Conservation (phyloP, 176 grass and related monocot genomes). For the Otatea glauca region DNA sequence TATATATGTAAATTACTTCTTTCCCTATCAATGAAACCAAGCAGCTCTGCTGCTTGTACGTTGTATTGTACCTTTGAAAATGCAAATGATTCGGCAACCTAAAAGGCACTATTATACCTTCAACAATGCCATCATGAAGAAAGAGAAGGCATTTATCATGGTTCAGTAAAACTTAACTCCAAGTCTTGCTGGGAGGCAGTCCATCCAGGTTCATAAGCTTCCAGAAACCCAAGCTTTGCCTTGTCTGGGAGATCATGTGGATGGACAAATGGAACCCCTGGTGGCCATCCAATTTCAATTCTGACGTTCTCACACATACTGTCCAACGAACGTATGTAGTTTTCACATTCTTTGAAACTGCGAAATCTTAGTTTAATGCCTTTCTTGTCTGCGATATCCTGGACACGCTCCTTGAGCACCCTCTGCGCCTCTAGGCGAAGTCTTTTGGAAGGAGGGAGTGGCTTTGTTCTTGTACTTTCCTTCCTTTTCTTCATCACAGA, state of each 20-base stretch:
- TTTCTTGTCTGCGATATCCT: conserved; percentile 88
- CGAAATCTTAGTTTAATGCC: conserved; percentile 91
- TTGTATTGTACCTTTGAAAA: conserved; percentile 28
- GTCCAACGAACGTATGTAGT: conserved; percentile 56
- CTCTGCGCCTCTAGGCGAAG: conserved; percentile 85
- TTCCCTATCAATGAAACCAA: not conserved
- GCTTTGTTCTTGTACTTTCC: conserved; percentile 57
- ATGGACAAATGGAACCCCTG: conserved; percentile 93
- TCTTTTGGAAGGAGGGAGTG: conserved; percentile 88
- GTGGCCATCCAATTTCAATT: conserved; percentile 82
- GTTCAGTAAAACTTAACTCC: conserved; percentile 72
- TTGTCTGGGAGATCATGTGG: conserved; percentile 98
- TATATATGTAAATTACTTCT: conserved; percentile 1
- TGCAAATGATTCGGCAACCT: conserved; percentile 3
- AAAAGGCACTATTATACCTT: not conserved
- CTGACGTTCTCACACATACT: conserved; percentile 64
- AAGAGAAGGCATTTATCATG: conserved; percentile 21
- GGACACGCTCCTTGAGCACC: conserved; percentile 90
- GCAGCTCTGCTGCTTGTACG: not conserved
- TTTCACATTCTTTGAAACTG: conserved; percentile 77
- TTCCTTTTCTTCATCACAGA: conserved; percentile 63
- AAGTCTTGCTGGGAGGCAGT: conserved; percentile 78
- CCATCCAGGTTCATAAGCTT: conserved; percentile 96
- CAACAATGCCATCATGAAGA: not conserved
- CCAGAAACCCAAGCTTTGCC: conserved; percentile 82